phyloP scores from a whole-genome alignment of 371 early-diverging fungal species.

The Rhizomucor miehei region DNA sequence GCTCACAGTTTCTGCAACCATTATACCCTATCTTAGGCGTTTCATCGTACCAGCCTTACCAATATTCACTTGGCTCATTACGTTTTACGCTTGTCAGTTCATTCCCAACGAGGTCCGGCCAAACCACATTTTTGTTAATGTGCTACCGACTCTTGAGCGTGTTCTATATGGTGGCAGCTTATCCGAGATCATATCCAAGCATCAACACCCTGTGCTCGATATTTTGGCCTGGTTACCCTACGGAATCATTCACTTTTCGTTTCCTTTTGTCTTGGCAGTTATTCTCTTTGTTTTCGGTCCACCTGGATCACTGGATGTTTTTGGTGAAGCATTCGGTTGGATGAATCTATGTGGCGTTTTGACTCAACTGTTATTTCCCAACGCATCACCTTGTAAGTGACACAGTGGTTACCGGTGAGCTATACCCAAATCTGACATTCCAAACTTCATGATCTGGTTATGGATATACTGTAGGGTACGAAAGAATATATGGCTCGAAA shows the following conservation, averaged over 20 bases:
- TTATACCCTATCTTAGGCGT: slow-evolving; percentile 38
- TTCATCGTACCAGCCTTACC: slow-evolving; percentile 58
- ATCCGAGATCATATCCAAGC: slow-evolving; percentile 57
- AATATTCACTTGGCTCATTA: slow-evolving; percentile 60
- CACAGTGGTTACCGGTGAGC: background rate
- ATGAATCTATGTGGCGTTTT: slow-evolving; percentile 71
- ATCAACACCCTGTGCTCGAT: slow-evolving; percentile 55
- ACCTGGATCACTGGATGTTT: slow-evolving; percentile 50
- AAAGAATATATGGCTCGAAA: slow-evolving; percentile 51
- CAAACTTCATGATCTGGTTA: background rate
- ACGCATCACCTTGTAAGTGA: slow-evolving; percentile 75
- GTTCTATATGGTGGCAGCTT: slow-evolving; percentile 68
- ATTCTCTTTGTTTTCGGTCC: slow-evolving; percentile 52
- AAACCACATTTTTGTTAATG: slow-evolving; percentile 63
- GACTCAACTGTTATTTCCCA: slow-evolving; percentile 67
- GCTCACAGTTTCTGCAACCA: slow-evolving; percentile 17
- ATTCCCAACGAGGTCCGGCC: slow-evolving; percentile 57
- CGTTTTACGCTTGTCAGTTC: slow-evolving; percentile 64
- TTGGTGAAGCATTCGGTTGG: slow-evolving; percentile 63
- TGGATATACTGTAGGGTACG: slow-evolving; percentile 52
- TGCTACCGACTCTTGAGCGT: slow-evolving; percentile 68
- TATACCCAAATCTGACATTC: background rate
- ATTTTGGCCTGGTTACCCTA: slow-evolving; percentile 71
- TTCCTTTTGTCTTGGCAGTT: slow-evolving; percentile 54
- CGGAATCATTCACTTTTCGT: slow-evolving; percentile 68